Percentiles rank a stretch among this genome's conserved stretches.
phyloP scores from a whole-genome alignment of 2,329 filamentous ascomycete genomes.

The Colletotrichum sp. region DNA sequence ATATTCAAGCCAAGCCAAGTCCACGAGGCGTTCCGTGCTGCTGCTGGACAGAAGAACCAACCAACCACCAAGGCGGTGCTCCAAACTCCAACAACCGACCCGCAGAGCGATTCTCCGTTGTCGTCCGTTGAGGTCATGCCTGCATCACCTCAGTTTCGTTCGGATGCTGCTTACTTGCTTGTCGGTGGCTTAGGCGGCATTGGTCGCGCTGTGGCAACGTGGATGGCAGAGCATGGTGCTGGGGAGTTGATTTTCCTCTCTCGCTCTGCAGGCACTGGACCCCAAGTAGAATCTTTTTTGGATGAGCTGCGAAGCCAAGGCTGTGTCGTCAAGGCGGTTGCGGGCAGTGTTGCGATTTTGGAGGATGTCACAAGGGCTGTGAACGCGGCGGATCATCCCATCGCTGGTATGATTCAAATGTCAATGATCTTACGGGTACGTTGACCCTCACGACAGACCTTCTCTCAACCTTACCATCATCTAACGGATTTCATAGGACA shows the following conservation, averaged over 20 bases:
- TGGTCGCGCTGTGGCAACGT: conserved; percentile 50
- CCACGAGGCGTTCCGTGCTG: background rate
- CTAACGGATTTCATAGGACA: conserved; percentile 33
- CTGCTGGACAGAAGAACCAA: background rate
- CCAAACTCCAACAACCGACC: background rate
- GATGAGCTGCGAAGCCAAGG: background rate
- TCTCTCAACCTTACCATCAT: conserved; percentile 27
- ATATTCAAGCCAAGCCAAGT: background rate
- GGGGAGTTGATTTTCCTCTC: conserved; percentile 53
- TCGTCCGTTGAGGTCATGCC: background rate
- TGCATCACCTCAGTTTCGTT: background rate
- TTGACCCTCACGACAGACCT: conserved; percentile 31
- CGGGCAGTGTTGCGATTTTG: background rate
- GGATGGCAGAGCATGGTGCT: conserved; percentile 54
- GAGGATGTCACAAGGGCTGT: background rate
- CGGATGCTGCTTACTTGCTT: conserved; percentile 43
- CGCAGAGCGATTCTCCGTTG: background rate
- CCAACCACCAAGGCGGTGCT: background rate
- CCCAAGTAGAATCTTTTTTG: background rate
- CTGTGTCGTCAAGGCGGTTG: background rate
- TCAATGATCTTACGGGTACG: conserved; percentile 30
- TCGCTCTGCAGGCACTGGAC: conserved; percentile 36
- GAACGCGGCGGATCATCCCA: background rate
- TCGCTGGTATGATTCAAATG: background rate
- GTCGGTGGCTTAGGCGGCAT: conserved; percentile 58